These are phyloP conservation scores for Backusella psychrophila DNA, from an alignment of 192 early-diverging fungal species.

Conservation along the genomic window DNA sequence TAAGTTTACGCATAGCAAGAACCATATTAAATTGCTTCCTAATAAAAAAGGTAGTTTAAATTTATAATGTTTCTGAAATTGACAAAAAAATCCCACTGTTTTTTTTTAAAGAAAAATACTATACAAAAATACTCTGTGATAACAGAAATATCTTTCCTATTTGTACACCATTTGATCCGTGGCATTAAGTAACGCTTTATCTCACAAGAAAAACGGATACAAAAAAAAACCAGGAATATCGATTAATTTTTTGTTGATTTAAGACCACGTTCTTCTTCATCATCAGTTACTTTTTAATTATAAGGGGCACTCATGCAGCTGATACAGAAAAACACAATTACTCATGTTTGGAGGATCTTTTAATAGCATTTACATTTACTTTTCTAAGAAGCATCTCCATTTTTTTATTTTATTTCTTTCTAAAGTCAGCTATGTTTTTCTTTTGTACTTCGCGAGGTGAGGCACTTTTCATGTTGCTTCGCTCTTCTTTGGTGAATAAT, in stretches of 20 bases:
- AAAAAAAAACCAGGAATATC: not conserved
- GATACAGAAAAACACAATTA: not conserved
- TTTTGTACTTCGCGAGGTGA: not conserved
- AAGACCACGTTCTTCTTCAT: not conserved
- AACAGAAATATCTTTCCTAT: not conserved
- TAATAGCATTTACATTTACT: not conserved
- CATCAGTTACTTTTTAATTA: not conserved
- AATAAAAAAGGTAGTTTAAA: not conserved
- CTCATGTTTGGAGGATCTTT: not conserved
- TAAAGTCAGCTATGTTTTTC: not conserved
- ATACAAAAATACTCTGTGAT: not conserved
- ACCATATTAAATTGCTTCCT: not conserved
- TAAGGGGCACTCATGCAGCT: not conserved
- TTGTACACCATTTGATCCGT: not conserved
- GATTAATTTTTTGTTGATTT: not conserved
- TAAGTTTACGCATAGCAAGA: not conserved
- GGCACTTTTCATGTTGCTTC: too few relatives aligned
- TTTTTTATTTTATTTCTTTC: not conserved
- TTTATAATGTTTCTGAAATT: not conserved
- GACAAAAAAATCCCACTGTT: not conserved
- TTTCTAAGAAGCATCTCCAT: not conserved
- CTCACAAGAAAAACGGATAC: not conserved
- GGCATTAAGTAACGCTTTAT: not conserved
- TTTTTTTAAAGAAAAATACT: not conserved
- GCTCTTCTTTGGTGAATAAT: too few relatives aligned